Percentiles rank a stretch among this genome's conserved stretches.
phyloP scores from a whole-genome alignment of 345 rosid species.

The Excoecaria agallocha region DNA sequence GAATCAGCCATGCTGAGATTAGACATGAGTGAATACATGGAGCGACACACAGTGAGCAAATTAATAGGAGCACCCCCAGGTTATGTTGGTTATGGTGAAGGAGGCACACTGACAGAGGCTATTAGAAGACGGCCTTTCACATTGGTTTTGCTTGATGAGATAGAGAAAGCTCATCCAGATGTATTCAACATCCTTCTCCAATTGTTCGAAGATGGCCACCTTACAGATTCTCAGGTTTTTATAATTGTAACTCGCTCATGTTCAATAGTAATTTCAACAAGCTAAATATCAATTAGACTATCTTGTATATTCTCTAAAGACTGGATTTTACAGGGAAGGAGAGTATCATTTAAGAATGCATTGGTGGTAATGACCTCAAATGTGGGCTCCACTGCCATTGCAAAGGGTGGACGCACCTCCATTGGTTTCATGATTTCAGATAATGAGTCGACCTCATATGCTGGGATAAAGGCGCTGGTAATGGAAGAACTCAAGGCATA shows the following conservation, averaged over 20 bases:
- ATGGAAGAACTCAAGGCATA: slow-evolving; percentile 81
- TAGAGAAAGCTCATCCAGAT: slow-evolving; percentile 77
- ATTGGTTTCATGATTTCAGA: slow-evolving; percentile 64
- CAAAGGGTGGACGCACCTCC: slow-evolving; percentile 74
- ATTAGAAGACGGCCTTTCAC: slow-evolving; percentile 91
- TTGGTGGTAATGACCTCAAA: slow-evolving; percentile 94
- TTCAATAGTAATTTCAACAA: not conserved
- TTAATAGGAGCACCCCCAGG: slow-evolving; percentile 96
- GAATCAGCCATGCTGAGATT: slow-evolving; percentile 90
- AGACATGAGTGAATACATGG: slow-evolving; percentile 99
- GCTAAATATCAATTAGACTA: not conserved
- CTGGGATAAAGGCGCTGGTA: slow-evolving; percentile 74
- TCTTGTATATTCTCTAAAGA: slow-evolving; percentile 2
- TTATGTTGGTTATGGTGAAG: slow-evolving; percentile 89
- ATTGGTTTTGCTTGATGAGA: slow-evolving; percentile 59
- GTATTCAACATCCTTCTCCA: slow-evolving; percentile 95
- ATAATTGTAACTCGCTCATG: not conserved
- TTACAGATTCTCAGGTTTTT: slow-evolving; percentile 94
- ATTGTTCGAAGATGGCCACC: slow-evolving; percentile 94
- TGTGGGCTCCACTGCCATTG: slow-evolving; percentile 81
- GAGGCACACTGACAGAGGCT: slow-evolving; percentile 93
- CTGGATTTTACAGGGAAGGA: slow-evolving; percentile 62
- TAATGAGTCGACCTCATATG: slow-evolving; percentile 55
- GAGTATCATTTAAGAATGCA: slow-evolving; percentile 92
- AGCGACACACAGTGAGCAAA: slow-evolving; percentile 94